Conservation (phyloP, 495 filamentous ascomycete genomes). For the Penicillium fimorum region DNA sequence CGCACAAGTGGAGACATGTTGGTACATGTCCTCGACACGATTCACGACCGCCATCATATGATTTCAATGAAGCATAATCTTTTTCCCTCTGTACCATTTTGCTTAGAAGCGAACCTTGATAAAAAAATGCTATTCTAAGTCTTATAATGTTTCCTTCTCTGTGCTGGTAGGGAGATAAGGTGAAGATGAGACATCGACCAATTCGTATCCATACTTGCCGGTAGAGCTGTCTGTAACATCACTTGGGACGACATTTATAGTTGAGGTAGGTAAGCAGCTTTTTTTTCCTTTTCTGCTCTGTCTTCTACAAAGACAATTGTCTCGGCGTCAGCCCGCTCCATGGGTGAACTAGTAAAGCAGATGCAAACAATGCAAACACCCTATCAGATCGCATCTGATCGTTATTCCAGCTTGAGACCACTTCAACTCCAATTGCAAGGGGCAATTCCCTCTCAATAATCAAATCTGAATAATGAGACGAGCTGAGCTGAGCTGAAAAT, state of each 20-base stretch:
- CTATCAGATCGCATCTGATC: conserved; percentile 12
- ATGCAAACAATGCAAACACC: conserved; percentile 25
- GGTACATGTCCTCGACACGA: not conserved
- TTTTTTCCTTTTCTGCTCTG: not conserved
- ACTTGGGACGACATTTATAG: not conserved
- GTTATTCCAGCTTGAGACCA: not conserved
- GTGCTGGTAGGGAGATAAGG: not conserved
- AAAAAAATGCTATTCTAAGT: not conserved
- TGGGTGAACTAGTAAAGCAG: not conserved
- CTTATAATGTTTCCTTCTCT: not conserved
- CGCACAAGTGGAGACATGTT: not conserved
- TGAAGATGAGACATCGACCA: not conserved
- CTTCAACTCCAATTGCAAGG: not conserved
- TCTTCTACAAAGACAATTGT: not conserved
- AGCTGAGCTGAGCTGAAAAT: not conserved
- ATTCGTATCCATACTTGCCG: not conserved
- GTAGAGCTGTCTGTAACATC: not conserved
- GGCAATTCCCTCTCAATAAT: not conserved
- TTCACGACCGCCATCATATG: not conserved
- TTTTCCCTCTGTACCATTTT: not conserved
- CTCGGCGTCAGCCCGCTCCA: not conserved
- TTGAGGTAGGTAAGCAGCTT: not conserved
- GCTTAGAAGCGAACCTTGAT: too few species aligned
- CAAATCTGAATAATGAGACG: conserved; percentile 1
- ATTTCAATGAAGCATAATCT: not conserved